These are phyloP conservation scores for Nitzschia palea DNA, from an alignment of 108 stramenopile genomes.

Conservation along the genomic window DNA sequence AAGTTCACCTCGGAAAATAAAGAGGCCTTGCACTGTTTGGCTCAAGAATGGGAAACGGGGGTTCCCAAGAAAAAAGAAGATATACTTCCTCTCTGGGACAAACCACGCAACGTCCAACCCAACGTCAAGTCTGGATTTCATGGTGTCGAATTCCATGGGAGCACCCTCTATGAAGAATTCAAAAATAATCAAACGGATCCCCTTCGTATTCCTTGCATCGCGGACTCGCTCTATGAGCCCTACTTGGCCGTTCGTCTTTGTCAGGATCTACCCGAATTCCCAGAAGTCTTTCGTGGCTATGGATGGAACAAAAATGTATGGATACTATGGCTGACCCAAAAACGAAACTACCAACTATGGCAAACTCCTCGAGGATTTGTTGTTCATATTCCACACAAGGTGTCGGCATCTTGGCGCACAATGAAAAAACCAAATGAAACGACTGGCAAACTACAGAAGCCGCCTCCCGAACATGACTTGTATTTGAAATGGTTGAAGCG, in stretches of 20 bases:
- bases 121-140: slow-evolving; percentile 7
- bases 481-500: slow-evolving; percentile 2
- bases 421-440: not conserved
- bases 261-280: slow-evolving; percentile 62
- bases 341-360: slow-evolving; percentile 52
- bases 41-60: slow-evolving; percentile 39
- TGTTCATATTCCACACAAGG: slow-evolving; percentile 71
- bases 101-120: not conserved
- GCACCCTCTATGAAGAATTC: slow-evolving; percentile 57
- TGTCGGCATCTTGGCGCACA: slow-evolving; percentile 42
- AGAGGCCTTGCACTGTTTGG: not conserved
- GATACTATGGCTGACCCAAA: slow-evolving; percentile 54
- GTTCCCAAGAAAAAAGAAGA: slow-evolving; percentile 54
- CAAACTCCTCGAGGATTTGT: slow-evolving; percentile 60
- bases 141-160: slow-evolving; percentile 47
- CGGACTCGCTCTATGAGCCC: slow-evolving; percentile 72
- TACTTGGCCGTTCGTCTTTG: slow-evolving; percentile 70
- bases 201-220: slow-evolving; percentile 56
- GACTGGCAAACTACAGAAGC: not conserved
- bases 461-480: slow-evolving; percentile 1
- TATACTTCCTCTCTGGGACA: slow-evolving; percentile 16
- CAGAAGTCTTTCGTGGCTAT: slow-evolving; percentile 67
- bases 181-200: slow-evolving; percentile 27
- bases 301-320: slow-evolving; percentile 78
- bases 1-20: slow-evolving; percentile 3